phyloP scores from a whole-genome alignment of 139 green algal species.

The Closterium sp. region DNA sequence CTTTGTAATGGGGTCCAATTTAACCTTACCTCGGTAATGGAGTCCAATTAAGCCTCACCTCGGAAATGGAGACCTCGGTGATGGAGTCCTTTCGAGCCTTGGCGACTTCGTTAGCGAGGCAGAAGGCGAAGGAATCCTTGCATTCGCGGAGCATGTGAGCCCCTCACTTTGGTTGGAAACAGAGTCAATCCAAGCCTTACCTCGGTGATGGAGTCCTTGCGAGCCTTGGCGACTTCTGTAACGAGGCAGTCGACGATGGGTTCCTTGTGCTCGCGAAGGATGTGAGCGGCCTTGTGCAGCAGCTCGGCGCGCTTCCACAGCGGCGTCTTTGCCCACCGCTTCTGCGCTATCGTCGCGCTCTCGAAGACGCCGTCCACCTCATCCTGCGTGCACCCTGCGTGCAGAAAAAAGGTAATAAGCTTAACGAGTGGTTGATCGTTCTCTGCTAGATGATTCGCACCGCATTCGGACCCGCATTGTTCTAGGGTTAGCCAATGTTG shows the following conservation, averaged over 20 bases:
- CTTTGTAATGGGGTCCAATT: too few relatives aligned
- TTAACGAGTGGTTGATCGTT: background rate
- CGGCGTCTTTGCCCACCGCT: conserved; percentile 79
- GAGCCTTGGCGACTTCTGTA: conserved; percentile 88
- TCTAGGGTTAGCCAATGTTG: background rate
- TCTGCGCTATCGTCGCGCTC: conserved; percentile 75
- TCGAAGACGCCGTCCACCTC: conserved; percentile 85
- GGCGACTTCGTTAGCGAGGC: too few relatives aligned
- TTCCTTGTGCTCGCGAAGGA: conserved; percentile 78
- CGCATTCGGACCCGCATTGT: background rate
- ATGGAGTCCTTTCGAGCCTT: too few relatives aligned
- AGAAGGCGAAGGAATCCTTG: too few relatives aligned
- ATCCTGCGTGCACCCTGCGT: conserved; percentile 79
- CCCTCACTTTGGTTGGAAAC: too few relatives aligned
- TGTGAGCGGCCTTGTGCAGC: conserved; percentile 65
- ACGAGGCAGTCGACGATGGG: conserved; percentile 86
- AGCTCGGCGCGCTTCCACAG: conserved; percentile 84
- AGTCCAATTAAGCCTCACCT: background rate
- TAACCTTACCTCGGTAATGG: background rate
- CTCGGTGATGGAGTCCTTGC: conserved; percentile 75
- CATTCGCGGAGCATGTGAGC: too few relatives aligned
- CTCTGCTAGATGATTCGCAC: background rate
- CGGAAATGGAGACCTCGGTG: background rate
- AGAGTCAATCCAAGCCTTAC: background rate
- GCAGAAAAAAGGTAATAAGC: background rate